Percentiles rank a stretch among this genome's conserved stretches.
Conservation (phyloP, 371 early-diverging fungal species). For the Saksenaea oblongispora region DNA sequence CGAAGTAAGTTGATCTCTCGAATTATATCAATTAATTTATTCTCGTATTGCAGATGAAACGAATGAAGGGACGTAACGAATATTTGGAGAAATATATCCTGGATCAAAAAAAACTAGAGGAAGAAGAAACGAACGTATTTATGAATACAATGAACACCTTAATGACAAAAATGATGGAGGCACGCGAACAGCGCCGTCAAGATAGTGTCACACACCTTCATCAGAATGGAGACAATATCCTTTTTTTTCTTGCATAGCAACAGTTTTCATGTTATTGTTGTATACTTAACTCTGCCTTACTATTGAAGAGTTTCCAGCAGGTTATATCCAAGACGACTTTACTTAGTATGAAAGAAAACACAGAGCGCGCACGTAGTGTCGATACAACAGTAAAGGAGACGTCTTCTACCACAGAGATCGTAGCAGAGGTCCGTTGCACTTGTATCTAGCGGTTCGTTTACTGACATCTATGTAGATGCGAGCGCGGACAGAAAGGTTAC, state of each 20-base stretch:
- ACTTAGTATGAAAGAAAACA: neutral
- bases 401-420: neutral
- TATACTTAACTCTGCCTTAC: neutral
- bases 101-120: conserved; percentile 5
- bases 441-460: neutral
- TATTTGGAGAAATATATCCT: neutral
- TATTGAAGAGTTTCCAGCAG: neutral
- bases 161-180: conserved; percentile 8
- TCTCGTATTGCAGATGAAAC: neutral
- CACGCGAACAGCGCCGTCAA: conserved; percentile 9
- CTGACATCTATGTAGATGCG: neutral
- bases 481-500: neutral
- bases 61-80: conserved; percentile 2
- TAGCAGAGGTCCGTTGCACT: neutral
- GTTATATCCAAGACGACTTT: neutral
- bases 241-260: neutral
- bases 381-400: neutral
- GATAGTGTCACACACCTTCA: neutral
- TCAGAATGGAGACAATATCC: neutral
- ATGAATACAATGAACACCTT: conserved; percentile 7
- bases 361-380: neutral
- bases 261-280: neutral
- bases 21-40: neutral
- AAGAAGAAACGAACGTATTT: conserved; percentile 10
- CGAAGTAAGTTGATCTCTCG: neutral